phyloP scores from a whole-genome alignment of 2,329 filamentous ascomycete species.

The Lachnellula cervina region DNA sequence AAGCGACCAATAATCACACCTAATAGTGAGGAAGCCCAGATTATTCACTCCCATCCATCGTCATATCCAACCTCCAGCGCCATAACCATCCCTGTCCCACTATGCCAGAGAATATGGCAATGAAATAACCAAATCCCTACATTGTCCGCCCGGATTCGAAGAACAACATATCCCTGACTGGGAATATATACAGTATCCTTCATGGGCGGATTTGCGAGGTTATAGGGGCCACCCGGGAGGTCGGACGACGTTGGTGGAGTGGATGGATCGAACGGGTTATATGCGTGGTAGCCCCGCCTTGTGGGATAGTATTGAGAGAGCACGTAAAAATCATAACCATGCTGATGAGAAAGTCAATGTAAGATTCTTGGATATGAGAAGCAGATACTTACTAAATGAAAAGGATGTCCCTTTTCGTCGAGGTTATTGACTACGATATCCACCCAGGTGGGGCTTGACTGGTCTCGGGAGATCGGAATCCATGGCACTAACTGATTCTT shows the following conservation, averaged over 20 bases:
- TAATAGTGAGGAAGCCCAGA: too few relatives aligned
- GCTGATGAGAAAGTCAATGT: conserved; percentile 1
- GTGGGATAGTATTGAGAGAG: conserved; percentile 3
- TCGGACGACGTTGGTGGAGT: not conserved
- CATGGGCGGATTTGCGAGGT: conserved; percentile 27
- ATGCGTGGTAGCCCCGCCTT: conserved; percentile 19
- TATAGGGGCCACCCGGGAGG: not conserved
- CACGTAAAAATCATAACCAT: conserved; percentile 26
- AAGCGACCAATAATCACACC: too few relatives aligned
- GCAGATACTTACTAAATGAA: conserved; percentile 38
- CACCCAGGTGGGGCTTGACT: conserved; percentile 33
- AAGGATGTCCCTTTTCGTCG: conserved; percentile 45
- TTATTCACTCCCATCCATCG: not conserved
- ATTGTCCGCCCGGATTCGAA: conserved; percentile 45
- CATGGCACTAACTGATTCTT: conserved; percentile 35
- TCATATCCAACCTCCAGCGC: conserved; percentile 5
- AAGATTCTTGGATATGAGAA: not conserved
- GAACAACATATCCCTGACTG: conserved; percentile 37
- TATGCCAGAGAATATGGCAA: conserved; percentile 39
- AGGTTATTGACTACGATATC: conserved; percentile 47
- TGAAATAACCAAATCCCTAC: conserved; percentile 48
- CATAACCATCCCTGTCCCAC: conserved; percentile 41
- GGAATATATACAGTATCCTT: conserved; percentile 41
- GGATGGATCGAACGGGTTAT: conserved; percentile 32
- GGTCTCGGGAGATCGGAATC: conserved; percentile 21